These are phyloP conservation scores for Hypoxylon rickii DNA, from an alignment of 495 filamentous ascomycete species.

Conservation along the genomic window DNA sequence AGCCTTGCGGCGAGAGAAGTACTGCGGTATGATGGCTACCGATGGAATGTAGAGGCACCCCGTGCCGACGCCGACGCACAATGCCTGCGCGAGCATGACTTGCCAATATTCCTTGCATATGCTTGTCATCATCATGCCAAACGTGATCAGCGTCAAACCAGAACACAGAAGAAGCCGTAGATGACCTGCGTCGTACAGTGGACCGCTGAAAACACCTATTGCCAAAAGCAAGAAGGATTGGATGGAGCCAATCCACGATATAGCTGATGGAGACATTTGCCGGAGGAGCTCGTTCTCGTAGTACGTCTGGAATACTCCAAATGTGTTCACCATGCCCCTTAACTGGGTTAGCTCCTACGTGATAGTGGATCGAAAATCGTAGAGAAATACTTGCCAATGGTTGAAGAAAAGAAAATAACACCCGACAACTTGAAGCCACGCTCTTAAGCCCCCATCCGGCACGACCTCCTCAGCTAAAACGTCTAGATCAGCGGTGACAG, in stretches of 20 bases:
- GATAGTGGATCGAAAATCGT: too few relatives aligned
- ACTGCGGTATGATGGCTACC: slow-evolving; percentile 65
- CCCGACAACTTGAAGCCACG: slow-evolving; percentile 60
- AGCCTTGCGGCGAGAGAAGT: slow-evolving; percentile 64
- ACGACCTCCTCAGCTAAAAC: not conserved
- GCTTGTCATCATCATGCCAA: slow-evolving; percentile 26
- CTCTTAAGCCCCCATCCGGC: slow-evolving; percentile 40
- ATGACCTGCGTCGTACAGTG: slow-evolving; percentile 59
- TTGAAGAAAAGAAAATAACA: slow-evolving; percentile 64
- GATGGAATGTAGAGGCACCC: slow-evolving; percentile 65
- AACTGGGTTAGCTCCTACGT: slow-evolving; percentile 6
- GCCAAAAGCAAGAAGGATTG: slow-evolving; percentile 57
- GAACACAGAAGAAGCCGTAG: slow-evolving; percentile 37
- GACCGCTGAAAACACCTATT: slow-evolving; percentile 56
- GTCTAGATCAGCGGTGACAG: not conserved
- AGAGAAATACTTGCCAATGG: slow-evolving; percentile 56
- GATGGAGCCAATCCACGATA: slow-evolving; percentile 61
- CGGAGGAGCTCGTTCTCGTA: slow-evolving; percentile 54
- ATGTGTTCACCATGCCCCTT: slow-evolving; percentile 70
- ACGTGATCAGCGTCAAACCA: slow-evolving; percentile 10
- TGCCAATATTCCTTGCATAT: slow-evolving; percentile 49
- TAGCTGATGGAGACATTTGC: slow-evolving; percentile 44
- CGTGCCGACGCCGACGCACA: slow-evolving; percentile 61
- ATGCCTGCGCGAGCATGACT: slow-evolving; percentile 61
- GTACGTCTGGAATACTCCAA: slow-evolving; percentile 73